A percentile compares a stretch with the other conserved stretches of the same genome.
Conservation (phyloP, 2,329 filamentous ascomycete species). For the Hymenoscyphus infarciens region DNA sequence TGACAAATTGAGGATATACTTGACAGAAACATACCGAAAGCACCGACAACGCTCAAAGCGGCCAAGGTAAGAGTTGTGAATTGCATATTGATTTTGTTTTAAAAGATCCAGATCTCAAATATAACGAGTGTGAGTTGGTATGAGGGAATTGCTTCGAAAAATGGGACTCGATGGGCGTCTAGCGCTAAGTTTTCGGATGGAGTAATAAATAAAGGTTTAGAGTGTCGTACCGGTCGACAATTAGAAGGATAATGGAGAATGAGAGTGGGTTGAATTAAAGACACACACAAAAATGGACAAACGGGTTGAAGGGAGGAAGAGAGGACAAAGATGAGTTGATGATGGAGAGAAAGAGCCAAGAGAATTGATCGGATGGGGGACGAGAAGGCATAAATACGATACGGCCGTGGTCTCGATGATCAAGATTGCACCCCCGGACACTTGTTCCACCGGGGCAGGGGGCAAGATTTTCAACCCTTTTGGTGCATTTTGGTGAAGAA, state of each 20-base stretch:
- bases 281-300: conserved; percentile 14
- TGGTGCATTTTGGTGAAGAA: background rate
- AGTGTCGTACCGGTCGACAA: conserved; percentile 36
- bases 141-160: conserved; percentile 4
- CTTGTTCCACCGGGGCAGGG: conserved; percentile 4
- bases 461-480: background rate
- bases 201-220: background rate
- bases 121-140: conserved; percentile 24
- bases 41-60: conserved; percentile 32
- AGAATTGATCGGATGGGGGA: conserved; percentile 14
- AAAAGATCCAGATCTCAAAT: conserved; percentile 21
- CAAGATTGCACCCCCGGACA: conserved; percentile 8
- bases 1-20: conserved; percentile 5
- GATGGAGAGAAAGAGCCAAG: conserved; percentile 11
- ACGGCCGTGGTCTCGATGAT: conserved; percentile 10
- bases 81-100: conserved; percentile 31
- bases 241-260: conserved; percentile 23
- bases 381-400: conserved; percentile 17
- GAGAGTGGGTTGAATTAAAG: conserved; percentile 13
- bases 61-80: conserved; percentile 32
- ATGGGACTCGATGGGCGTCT: conserved; percentile 26
- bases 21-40: conserved; percentile 27
- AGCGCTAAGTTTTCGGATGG: conserved; percentile 19
- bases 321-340: conserved; percentile 2
- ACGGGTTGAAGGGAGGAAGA: conserved; percentile 11